Evolutionary conservation across 768 basidiomycete genomes (phyloP).

Genomic region (Suillus americanus): DNA sequence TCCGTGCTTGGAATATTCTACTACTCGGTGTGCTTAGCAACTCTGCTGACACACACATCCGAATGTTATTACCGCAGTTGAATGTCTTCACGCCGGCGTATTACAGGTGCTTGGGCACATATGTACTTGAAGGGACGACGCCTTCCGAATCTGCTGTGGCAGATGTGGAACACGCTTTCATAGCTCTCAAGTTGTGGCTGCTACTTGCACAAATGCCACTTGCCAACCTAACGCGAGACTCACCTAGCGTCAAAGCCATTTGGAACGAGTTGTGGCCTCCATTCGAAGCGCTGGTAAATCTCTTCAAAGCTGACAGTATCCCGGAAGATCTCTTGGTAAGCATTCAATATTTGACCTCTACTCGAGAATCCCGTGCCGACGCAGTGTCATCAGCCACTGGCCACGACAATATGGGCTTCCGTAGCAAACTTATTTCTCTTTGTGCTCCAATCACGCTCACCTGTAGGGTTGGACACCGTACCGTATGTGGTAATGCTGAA

Average conservation of each 20-base stretch:
- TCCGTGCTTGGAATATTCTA: slow-evolving; percentile 69
- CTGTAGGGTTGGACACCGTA: slow-evolving; percentile 54
- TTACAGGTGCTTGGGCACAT: slow-evolving; percentile 43
- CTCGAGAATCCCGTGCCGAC: slow-evolving; percentile 1
- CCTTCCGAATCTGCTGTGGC: slow-evolving; percentile 45
- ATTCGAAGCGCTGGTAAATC: slow-evolving; percentile 53
- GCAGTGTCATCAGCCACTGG: slow-evolving; percentile 43
- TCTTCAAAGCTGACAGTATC: slow-evolving; percentile 48
- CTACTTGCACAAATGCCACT: slow-evolving; percentile 45
- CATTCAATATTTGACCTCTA: background rate
- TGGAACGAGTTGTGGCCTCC: slow-evolving; percentile 83
- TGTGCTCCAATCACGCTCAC: slow-evolving; percentile 52
- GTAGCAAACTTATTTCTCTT: slow-evolving; percentile 67
- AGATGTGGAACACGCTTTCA: slow-evolving; percentile 69
- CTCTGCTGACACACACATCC: slow-evolving; percentile 21
- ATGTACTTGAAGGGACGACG: slow-evolving; percentile 36
- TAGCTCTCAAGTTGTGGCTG: slow-evolving; percentile 71
- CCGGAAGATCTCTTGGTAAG: slow-evolving; percentile 33
- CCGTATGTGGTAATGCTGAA: slow-evolving; percentile 49
- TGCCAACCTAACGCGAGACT: slow-evolving; percentile 3
- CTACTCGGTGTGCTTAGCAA: slow-evolving; percentile 52
- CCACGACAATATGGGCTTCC: slow-evolving; percentile 56
- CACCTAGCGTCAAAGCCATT: slow-evolving; percentile 35
- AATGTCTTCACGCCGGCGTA: slow-evolving; percentile 49
- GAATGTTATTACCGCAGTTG: slow-evolving; percentile 50